Evolutionary conservation across 202 grass and related monocot genomes (phyloP).

Genomic region (Saccharum hybrid): DNA sequence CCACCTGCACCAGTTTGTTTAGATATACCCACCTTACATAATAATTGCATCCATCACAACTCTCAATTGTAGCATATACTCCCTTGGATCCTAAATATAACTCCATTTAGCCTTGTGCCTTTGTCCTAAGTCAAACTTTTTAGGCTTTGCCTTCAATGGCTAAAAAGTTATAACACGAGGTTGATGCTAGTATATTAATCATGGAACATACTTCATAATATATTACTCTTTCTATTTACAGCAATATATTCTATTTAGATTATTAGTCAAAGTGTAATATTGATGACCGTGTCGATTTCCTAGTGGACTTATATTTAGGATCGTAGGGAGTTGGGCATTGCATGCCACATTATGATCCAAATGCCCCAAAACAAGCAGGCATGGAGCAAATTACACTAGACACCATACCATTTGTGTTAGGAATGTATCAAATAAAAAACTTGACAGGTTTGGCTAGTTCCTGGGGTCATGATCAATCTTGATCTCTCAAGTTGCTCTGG

Average conservation of each 20-base stretch:
- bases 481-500: background rate
- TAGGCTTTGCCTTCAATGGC: background rate
- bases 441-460: background rate
- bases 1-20: background rate
- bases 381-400: background rate
- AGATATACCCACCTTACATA: background rate
- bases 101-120: background rate
- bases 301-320: too few species aligned
- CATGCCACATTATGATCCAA: background rate
- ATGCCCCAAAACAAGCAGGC: conserved; percentile 1
- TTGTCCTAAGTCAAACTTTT: background rate
- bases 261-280: too few species aligned
- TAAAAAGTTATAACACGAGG: background rate
- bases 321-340: background rate
- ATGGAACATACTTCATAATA: background rate
- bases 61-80: conserved; percentile 2
- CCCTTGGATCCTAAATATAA: background rate
- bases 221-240: background rate
- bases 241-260: background rate
- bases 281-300: too few species aligned
- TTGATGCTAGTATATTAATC: background rate
- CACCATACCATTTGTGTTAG: background rate
- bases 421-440: conserved; percentile 9
- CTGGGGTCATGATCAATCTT: background rate
- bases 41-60: conserved; percentile 22